A percentile compares a stretch with the other conserved stretches of the same genome.
phyloP scores from a whole-genome alignment of 2,329 filamentous ascomycete species.

The Herpomyces periplanetae region DNA sequence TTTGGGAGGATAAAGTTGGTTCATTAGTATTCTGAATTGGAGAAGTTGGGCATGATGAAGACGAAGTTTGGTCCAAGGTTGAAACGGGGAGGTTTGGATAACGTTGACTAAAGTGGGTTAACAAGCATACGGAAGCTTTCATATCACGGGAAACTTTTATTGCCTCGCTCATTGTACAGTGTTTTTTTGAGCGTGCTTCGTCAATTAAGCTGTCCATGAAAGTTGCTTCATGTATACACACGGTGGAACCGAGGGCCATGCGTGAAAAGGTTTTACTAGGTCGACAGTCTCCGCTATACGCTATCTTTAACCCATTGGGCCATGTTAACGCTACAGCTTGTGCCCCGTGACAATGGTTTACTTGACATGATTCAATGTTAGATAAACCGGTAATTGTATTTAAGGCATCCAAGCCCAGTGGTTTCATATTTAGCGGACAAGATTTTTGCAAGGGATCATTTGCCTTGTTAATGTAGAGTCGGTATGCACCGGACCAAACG shows the following conservation, averaged over 20 bases:
- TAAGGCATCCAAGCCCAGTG: conserved; percentile 8
- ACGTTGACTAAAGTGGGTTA: conserved; percentile 82
- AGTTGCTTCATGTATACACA: conserved; percentile 79
- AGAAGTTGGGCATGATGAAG: no score
- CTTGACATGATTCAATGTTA: conserved; percentile 22
- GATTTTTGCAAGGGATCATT: conserved; percentile 4
- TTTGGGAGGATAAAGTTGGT: no score
- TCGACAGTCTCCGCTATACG: conserved; percentile 76
- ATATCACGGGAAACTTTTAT: conserved; percentile 35
- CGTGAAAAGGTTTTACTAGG: conserved; percentile 26
- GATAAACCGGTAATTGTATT: conserved; percentile 17
- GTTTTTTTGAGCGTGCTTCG: conserved; percentile 55
- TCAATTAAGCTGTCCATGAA: conserved; percentile 48
- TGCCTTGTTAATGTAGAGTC: conserved; percentile 6
- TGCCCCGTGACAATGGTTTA: conserved; percentile 40
- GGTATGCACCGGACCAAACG: no score
- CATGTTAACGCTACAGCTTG: conserved; percentile 40
- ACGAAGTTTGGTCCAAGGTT: no score
- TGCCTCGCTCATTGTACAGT: conserved; percentile 58
- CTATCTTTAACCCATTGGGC: conserved; percentile 38
- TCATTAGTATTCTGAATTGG: no score
- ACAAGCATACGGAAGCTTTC: conserved; percentile 33
- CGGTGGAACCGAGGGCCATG: conserved; percentile 31
- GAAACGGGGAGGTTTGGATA: conserved; percentile 40
- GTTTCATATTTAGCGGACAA: conserved; percentile 6